A percentile compares a stretch with the other conserved stretches of the same genome.
Conservation (phyloP, 192 early-diverging fungal genomes). For the Spizellomyces sp. region DNA sequence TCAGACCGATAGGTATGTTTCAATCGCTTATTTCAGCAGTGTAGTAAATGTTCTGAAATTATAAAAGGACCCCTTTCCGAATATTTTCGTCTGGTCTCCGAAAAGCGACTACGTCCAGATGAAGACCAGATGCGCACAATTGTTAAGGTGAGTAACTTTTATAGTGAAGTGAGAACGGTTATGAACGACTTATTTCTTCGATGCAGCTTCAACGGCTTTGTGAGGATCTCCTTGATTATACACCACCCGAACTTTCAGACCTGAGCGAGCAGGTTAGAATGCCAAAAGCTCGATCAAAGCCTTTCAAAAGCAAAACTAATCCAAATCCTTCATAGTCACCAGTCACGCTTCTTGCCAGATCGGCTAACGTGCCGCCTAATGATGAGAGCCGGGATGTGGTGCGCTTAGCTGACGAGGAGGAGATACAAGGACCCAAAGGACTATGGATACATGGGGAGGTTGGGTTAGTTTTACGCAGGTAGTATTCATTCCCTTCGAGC, state of each 20-base stretch:
- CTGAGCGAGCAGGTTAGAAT: not conserved
- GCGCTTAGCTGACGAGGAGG: too few relatives aligned
- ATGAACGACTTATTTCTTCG: too few relatives aligned
- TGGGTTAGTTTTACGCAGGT: slow-evolving; percentile 16
- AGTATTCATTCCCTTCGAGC: not conserved
- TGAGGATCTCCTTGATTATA: slow-evolving; percentile 27
- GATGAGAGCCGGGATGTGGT: too few relatives aligned
- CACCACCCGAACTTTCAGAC: slow-evolving; percentile 12
- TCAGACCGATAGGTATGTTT: too few relatives aligned
- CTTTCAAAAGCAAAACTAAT: too few relatives aligned
- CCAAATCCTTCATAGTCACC: too few relatives aligned
- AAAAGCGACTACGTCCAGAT: slow-evolving; percentile 22
- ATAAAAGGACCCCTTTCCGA: slow-evolving; percentile 29
- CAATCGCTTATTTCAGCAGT: too few relatives aligned
- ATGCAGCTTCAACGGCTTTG: slow-evolving; percentile 28
- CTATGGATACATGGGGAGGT: slow-evolving; percentile 45
- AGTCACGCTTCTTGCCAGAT: too few relatives aligned
- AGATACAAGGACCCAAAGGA: slow-evolving; percentile 34
- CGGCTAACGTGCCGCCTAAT: too few relatives aligned
- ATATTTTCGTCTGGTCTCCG: slow-evolving; percentile 24
- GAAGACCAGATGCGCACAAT: slow-evolving; percentile 30
- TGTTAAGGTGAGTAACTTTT: slow-evolving; percentile 11
- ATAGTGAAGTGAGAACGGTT: too few relatives aligned
- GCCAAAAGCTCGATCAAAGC: too few relatives aligned
- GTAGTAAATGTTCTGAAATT: too few relatives aligned